phyloP scores from a whole-genome alignment of 2,329 filamentous ascomycete species.

The Graphilbum fragrans region DNA sequence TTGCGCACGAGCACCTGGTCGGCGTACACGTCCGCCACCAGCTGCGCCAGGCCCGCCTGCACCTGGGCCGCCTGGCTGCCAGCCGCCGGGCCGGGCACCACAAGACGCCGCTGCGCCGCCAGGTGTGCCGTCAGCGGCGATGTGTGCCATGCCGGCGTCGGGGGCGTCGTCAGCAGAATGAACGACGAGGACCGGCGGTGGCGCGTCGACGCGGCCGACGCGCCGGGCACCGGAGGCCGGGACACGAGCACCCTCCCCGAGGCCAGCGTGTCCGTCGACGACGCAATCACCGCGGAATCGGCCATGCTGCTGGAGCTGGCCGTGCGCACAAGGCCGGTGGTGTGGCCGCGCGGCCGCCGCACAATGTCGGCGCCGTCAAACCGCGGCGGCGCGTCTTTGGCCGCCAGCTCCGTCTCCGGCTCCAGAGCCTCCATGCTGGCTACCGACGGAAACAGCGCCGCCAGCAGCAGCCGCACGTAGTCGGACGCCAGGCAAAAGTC shows the following conservation, averaged over 20 bases:
- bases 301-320: constrained; percentile 5
- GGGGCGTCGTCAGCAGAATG: constrained; percentile 68
- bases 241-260: too few species aligned
- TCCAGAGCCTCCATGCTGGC: constrained; percentile 76
- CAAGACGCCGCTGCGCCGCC: constrained; percentile 49
- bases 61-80: constrained; percentile 29
- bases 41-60: constrained; percentile 63
- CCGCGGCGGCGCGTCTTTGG: constrained; percentile 64
- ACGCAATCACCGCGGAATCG: constrained; percentile 20
- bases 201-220: constrained; percentile 29
- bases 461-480: constrained; percentile 69
- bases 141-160: constrained; percentile 26
- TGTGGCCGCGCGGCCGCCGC: not conserved
- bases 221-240: too few species aligned
- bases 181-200: constrained; percentile 81
- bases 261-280: constrained; percentile 9
- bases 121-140: constrained; percentile 31
- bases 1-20: constrained; percentile 79
- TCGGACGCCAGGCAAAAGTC: constrained; percentile 73
- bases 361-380: constrained; percentile 76
- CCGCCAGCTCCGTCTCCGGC: constrained; percentile 78
- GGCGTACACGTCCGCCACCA: constrained; percentile 68
- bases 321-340: constrained; percentile 34
- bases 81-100: constrained; percentile 47
- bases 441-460: constrained; percentile 74